Conservation (phyloP, 129 eudicot species). For the Centrapalus pauciflorus region DNA sequence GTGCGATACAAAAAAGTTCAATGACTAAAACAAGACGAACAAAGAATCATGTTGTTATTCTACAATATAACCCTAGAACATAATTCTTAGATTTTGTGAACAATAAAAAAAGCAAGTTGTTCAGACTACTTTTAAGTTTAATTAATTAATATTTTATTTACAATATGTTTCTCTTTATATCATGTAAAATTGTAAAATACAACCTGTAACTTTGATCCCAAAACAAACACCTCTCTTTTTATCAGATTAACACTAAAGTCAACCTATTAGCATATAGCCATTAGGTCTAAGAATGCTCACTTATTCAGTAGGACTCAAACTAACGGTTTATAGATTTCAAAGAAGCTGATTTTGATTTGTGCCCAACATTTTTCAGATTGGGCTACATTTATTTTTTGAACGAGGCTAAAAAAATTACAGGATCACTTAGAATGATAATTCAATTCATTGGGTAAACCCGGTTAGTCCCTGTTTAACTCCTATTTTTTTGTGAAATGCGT, state of each 20-base stretch:
- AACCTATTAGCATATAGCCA: neutral
- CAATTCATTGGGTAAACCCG: neutral
- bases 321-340: neutral
- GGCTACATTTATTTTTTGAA: neutral
- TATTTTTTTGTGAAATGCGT: neutral
- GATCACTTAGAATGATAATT: neutral
- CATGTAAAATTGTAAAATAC: too few relatives aligned
- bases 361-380: neutral
- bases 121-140: too few relatives aligned
- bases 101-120: too few relatives aligned
- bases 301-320: neutral
- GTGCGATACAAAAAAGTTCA: too few relatives aligned
- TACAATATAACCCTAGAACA: too few relatives aligned
- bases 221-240: neutral
- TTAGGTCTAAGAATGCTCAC: neutral
- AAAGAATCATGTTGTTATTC: too few relatives aligned
- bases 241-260: neutral
- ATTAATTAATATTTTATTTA: too few relatives aligned
- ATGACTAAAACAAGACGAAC: too few relatives aligned
- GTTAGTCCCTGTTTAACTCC: neutral
- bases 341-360: neutral
- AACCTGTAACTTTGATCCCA: neutral
- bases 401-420: neutral
- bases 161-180: too few relatives aligned
- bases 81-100: too few relatives aligned